These are phyloP conservation scores for Fraxinus pennsylvanica DNA, from an alignment of 257 asterid genomes.

Conservation along the genomic window DNA sequence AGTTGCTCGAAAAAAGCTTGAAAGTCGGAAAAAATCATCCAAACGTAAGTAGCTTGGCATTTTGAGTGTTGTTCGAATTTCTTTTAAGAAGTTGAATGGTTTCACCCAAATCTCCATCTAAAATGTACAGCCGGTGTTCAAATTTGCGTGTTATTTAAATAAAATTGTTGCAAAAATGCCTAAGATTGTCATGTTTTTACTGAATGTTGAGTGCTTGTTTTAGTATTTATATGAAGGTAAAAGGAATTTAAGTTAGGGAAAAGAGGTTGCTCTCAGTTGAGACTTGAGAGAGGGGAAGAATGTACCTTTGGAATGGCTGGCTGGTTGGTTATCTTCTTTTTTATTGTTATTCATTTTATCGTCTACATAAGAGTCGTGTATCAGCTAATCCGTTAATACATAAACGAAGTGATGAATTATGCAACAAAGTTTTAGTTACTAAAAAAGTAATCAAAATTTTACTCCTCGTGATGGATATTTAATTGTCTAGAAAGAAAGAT, in stretches of 20 bases:
- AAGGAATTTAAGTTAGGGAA: neutral
- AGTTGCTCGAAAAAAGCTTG: constrained; percentile 73
- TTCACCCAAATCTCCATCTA: neutral
- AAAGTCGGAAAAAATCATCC: constrained; percentile 50
- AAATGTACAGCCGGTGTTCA: neutral
- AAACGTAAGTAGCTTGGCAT: constrained; percentile 49
- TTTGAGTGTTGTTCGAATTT: neutral
- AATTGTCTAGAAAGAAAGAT: no score
- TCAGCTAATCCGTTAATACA: no score
- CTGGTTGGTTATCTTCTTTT: no score
- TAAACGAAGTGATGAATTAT: no score
- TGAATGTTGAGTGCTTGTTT: constrained; percentile 15
- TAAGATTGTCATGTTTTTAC: constrained; percentile 2
- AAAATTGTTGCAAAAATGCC: neutral
- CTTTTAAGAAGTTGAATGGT: neutral
- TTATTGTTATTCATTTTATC: no score
- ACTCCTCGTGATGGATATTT: no score
- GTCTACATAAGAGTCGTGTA: no score
- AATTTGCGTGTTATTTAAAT: neutral
- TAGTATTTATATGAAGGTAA: neutral
- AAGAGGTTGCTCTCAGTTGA: neutral
- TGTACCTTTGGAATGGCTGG: no score
- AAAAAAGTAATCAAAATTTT: no score
- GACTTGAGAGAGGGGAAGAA: neutral
- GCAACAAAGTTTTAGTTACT: no score